These are phyloP conservation scores for Rhodotorula taiwanensis DNA, from an alignment of 768 basidiomycete species.

Conservation along the genomic window DNA sequence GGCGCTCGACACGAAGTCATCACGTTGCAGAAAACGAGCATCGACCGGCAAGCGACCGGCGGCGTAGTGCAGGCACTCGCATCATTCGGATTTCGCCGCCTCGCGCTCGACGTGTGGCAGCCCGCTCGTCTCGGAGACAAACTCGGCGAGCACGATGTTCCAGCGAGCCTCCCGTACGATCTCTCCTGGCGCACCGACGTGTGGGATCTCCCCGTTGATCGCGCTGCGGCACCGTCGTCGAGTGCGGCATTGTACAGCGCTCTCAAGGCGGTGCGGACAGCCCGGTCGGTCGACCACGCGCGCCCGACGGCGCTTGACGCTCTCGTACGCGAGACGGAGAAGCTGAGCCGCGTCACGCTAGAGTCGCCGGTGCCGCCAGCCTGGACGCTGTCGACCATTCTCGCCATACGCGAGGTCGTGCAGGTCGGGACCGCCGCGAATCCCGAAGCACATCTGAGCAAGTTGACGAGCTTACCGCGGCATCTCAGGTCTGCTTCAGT, in stretches of 20 bases:
- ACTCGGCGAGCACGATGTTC: constrained; percentile 41
- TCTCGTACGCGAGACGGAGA: constrained; percentile 58
- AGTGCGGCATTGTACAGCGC: constrained; percentile 67
- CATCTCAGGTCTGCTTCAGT: background rate
- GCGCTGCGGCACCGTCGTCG: constrained; percentile 36
- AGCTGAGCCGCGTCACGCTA: constrained; percentile 59
- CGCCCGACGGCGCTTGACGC: constrained; percentile 48
- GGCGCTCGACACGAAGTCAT: constrained; percentile 78
- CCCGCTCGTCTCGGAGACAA: constrained; percentile 41
- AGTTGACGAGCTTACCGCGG: background rate
- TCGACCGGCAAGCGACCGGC: constrained; percentile 47
- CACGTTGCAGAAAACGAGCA: no score
- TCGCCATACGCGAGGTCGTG: constrained; percentile 69
- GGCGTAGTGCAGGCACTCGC: constrained; percentile 76
- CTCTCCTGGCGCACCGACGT: constrained; percentile 90
- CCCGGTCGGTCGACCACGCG: constrained; percentile 21
- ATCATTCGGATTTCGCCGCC: constrained; percentile 77
- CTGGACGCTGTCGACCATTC: constrained; percentile 60
- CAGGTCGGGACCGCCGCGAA: background rate
- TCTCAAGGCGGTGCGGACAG: constrained; percentile 70
- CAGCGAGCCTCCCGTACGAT: constrained; percentile 57
- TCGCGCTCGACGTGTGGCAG: constrained; percentile 65
- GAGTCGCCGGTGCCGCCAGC: constrained; percentile 76
- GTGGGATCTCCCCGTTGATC: constrained; percentile 64
- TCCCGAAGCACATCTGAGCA: no score